Percentiles rank a stretch among this genome's conserved stretches.
phyloP scores from a whole-genome alignment of 2,329 filamentous ascomycete species.

The Sporothrix brunneoviolacea region DNA sequence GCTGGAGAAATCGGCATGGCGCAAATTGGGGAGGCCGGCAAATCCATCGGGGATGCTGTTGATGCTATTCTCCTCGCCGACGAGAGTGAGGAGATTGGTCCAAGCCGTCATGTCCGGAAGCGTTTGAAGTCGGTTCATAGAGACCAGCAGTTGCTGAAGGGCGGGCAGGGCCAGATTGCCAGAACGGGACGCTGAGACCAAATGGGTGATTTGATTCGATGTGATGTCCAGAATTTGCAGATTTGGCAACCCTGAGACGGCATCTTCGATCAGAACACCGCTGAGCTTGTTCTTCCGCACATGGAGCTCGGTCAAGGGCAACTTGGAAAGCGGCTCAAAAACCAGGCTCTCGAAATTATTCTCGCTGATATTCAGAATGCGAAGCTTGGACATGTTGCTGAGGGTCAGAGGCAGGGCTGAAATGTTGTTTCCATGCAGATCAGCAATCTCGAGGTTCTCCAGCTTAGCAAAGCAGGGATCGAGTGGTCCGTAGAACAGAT shows the following conservation, averaged over 20 bases:
- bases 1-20: constrained; percentile 73
- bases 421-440: constrained; percentile 75
- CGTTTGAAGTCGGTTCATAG: constrained; percentile 67
- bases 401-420: constrained; percentile 62
- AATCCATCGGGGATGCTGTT: constrained; percentile 71
- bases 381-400: constrained; percentile 60
- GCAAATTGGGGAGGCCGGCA: constrained; percentile 57
- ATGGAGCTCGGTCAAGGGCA: constrained; percentile 67
- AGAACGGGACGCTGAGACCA: constrained; percentile 34
- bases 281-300: constrained; percentile 72
- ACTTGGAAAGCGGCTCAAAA: constrained; percentile 57
- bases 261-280: constrained; percentile 62
- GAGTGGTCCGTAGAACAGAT: constrained; percentile 63
- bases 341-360: constrained; percentile 70
- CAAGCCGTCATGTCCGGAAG: constrained; percentile 72
- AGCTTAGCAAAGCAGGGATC: constrained; percentile 58
- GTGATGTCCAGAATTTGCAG: constrained; percentile 74
- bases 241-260: constrained; percentile 50
- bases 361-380: constrained; percentile 70
- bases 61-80: constrained; percentile 77
- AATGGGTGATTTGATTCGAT: constrained; percentile 61
- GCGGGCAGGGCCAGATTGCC: constrained; percentile 57
- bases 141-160: constrained; percentile 68
- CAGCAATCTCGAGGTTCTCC: constrained; percentile 66
- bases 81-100: constrained; percentile 64